These are phyloP conservation scores for Colletotrichum sp. DNA, from an alignment of 2,329 filamentous ascomycete species.

Conservation along the genomic window DNA sequence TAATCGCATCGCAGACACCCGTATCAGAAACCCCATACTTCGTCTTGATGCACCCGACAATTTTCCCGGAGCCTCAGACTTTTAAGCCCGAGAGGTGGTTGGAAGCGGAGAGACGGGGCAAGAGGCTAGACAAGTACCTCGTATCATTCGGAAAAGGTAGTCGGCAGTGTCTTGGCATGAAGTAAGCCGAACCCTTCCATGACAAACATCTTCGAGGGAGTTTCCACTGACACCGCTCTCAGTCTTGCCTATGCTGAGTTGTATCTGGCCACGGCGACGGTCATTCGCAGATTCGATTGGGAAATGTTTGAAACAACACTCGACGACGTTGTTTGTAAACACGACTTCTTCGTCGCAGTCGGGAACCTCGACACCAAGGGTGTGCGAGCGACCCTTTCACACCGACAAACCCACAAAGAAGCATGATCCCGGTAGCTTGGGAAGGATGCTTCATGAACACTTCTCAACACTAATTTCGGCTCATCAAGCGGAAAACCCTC, in stretches of 20 bases:
- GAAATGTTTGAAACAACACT: conserved; percentile 12
- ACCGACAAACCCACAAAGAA: neutral
- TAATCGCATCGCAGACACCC: conserved; percentile 16
- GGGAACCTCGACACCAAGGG: conserved; percentile 5
- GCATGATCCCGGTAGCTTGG: neutral
- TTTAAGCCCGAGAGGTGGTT: conserved; percentile 32
- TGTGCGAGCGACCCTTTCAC: neutral
- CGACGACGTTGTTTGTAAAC: conserved; percentile 23
- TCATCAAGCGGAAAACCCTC: neutral
- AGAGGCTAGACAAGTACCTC: conserved; percentile 16
- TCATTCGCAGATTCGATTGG: conserved; percentile 18
- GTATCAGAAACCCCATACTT: conserved; percentile 26
- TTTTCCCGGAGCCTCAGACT: conserved; percentile 28
- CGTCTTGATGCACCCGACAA: conserved; percentile 22
- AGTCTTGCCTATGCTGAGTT: conserved; percentile 16
- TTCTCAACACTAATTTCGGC: neutral
- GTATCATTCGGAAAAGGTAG: conserved; percentile 23
- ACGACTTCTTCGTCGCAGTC: conserved; percentile 5
- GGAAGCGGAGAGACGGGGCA: conserved; percentile 17
- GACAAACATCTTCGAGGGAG: neutral
- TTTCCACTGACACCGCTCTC: neutral
- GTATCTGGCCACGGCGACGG: conserved; percentile 8
- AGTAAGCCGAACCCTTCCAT: conserved; percentile 11
- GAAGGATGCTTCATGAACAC: neutral
- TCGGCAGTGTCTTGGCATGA: conserved; percentile 24